Evolutionary conservation across 2,329 filamentous ascomycete species (phyloP).

Genomic region (Cadophora luteo-olivacea): DNA sequence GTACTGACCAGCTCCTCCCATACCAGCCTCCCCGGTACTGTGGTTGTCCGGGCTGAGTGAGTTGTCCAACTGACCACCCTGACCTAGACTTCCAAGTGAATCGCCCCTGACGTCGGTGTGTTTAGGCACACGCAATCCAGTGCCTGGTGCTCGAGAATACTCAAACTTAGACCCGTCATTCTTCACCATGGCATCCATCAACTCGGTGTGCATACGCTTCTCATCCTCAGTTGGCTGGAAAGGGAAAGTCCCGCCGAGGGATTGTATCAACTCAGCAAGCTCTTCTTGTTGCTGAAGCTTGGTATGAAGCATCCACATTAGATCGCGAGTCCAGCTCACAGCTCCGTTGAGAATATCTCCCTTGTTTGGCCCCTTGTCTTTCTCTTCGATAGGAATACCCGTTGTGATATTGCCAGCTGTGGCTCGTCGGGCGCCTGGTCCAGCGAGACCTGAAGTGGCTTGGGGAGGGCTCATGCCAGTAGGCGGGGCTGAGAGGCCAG

Average conservation of each 20-base stretch:
- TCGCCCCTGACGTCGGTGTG: conserved; percentile 93
- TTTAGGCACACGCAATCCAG: conserved; percentile 87
- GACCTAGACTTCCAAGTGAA: conserved; percentile 59
- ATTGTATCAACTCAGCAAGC: conserved; percentile 75
- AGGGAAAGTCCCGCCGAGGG: conserved; percentile 76
- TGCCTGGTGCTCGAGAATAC: conserved; percentile 84
- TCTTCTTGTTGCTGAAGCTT: conserved; percentile 91
- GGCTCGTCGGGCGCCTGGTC: conserved; percentile 81
- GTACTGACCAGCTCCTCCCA: conserved; percentile 54
- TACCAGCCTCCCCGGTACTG: conserved; percentile 42
- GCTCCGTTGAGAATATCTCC: conserved; percentile 97
- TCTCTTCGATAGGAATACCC: conserved; percentile 91
- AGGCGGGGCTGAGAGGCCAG: conserved; percentile 61
- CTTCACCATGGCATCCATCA: conserved; percentile 84
- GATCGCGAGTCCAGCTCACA: conserved; percentile 94
- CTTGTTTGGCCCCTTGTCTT: conserved; percentile 98
- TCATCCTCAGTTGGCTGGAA: conserved; percentile 91
- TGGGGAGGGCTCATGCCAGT: conserved; percentile 68
- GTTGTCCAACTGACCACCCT: conserved; percentile 45
- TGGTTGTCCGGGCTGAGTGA: conserved; percentile 60
- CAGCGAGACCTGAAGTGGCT: conserved; percentile 87
- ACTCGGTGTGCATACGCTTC: conserved; percentile 92
- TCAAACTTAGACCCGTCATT: conserved; percentile 76
- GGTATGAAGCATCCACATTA: conserved; percentile 95
- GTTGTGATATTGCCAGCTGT: conserved; percentile 85